Evolutionary conservation across 768 basidiomycete genomes (phyloP), one percentile per base, ranked within the genome.

Genomic region (Wakefieldia striispora): DNA sequence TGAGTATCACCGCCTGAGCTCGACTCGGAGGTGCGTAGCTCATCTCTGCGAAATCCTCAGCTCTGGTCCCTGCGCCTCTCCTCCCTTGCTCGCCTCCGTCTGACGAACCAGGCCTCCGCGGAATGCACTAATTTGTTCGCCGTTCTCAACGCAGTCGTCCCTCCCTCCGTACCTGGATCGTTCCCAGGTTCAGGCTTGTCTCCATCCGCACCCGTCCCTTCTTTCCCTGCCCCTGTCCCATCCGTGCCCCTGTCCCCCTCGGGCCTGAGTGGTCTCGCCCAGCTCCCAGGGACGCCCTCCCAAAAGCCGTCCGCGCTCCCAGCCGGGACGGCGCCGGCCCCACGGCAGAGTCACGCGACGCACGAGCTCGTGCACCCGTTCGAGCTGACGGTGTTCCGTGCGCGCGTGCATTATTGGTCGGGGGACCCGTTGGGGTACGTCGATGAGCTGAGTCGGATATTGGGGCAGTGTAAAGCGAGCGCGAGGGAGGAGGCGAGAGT

Each of bases 11-110:
- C 17, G 40, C 8, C 23, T 31, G 40, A 19, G 37, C 17, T 12
- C 13, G 6, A 13, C 3, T 39, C 11, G 27, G 27, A 23, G 16
- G 1, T 19, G 19, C 20, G 21, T 9, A 21, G 17, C 47, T 56
- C 29, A 63, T 13, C 16, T 23, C n/a, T 27, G 33, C 21, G 41
- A 26, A n/a, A 33, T 31, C 2, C 33, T 33, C 51, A 91, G 88
- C 79, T 91, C 24, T 93, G 90, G 90, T 87, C 86, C 61, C 81
- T 92, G 40, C 88, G 90, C 7, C 77, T 93, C 6, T 81, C 87
- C 23, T 82, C 81, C 47, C 80, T 93, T 24, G 81, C 90, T 39
- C 84, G 90, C 16, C 77, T 93, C 39, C 83, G 90, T 40, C 79
- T 93, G 40, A 91, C 86, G 73, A 91, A 91, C 63, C 90, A 93